Evolutionary conservation across 306 rosid genomes (phyloP).

Genomic region (Sindora glabra): DNA sequence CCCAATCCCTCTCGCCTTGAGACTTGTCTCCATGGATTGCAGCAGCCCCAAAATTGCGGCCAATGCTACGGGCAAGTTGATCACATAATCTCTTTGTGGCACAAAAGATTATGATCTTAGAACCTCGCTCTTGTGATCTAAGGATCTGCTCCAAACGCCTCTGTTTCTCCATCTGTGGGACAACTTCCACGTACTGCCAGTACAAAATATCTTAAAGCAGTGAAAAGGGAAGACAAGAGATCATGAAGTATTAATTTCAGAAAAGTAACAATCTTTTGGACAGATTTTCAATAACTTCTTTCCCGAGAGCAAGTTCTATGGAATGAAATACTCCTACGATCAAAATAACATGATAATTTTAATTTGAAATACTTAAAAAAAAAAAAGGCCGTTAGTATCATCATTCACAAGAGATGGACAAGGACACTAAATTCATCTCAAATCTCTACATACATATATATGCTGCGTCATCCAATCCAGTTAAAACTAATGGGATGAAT

Average conservation of each 20-base stretch:
- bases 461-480: too few relatives aligned
- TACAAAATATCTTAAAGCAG: background rate
- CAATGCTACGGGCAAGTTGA: conserved; percentile 86
- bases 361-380: too few relatives aligned
- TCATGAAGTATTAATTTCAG: background rate
- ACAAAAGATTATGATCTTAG: conserved; percentile 84
- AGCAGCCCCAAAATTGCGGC: conserved; percentile 89
- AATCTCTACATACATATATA: too few relatives aligned
- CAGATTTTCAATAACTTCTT: background rate
- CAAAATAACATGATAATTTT: too few relatives aligned
- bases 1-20: conserved; percentile 93
- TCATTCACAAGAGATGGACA: too few relatives aligned
- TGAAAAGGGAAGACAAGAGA: background rate
- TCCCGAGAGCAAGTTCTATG: background rate
- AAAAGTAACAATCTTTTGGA: background rate
- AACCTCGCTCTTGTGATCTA: conserved; percentile 84
- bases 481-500: too few relatives aligned
- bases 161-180: conserved; percentile 96
- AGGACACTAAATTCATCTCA: too few relatives aligned
- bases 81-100: conserved; percentile 96
- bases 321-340: background rate
- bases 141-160: conserved; percentile 98
- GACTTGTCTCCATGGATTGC: conserved; percentile 98
- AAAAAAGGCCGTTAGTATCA: too few relatives aligned
- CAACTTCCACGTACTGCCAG: conserved; percentile 87